phyloP scores from a whole-genome alignment of 225 moss, liverwort and hornwort genomes.

The Takakia lepidozioides region DNA sequence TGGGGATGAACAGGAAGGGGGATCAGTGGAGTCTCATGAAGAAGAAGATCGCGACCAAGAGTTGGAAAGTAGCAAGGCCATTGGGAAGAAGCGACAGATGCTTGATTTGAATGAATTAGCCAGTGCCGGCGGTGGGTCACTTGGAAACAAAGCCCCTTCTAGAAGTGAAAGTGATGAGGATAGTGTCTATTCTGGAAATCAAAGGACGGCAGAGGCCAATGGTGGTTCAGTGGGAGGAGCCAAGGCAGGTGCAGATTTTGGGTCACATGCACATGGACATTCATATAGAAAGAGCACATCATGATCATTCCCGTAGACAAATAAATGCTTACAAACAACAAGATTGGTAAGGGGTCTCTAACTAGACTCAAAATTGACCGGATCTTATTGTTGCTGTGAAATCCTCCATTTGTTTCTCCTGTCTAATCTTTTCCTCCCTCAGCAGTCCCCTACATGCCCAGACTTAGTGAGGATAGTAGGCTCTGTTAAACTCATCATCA shows the following conservation, averaged over 20 bases:
- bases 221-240: no score
- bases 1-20: conserved; percentile 8
- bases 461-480: no score
- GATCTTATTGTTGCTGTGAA: no score
- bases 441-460: no score
- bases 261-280: conserved; percentile 10
- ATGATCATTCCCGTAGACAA: no score
- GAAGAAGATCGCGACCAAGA: conserved; percentile 46
- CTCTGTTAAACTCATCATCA: no score
- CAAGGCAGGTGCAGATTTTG: conserved; percentile 31
- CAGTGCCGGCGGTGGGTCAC: conserved; percentile 36
- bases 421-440: no score
- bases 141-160: conserved; percentile 52
- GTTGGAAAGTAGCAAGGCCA: conserved; percentile 15
- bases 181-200: conserved; percentile 58
- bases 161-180: conserved; percentile 30
- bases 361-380: no score
- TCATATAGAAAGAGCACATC: conserved; percentile 6
- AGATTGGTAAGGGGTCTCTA: no score
- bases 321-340: no score
- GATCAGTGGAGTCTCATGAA: conserved; percentile 14
- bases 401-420: no score
- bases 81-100: conserved; percentile 48
- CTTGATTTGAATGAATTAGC: conserved; percentile 88
- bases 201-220: conserved; percentile 34